Conservation (phyloP, 768 basidiomycete genomes). For the Kwoniella sp. region DNA sequence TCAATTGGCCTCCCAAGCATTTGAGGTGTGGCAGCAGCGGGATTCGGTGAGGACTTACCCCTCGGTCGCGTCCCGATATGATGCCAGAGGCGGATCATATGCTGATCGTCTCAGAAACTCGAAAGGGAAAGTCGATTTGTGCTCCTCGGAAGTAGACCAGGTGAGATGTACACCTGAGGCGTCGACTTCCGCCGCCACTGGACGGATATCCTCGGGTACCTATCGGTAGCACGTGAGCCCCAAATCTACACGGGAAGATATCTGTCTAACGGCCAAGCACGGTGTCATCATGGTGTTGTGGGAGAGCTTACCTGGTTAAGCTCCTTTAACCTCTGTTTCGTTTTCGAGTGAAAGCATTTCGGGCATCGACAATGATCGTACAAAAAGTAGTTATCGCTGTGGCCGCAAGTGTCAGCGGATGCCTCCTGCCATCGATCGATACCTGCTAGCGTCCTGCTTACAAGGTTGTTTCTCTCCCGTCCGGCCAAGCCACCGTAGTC, state of each 20-base stretch:
- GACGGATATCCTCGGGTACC: constrained; percentile 77
- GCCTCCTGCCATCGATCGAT: background rate
- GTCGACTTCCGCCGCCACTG: constrained; percentile 64
- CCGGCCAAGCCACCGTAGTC: constrained; percentile 74
- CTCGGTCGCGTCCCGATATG: constrained; percentile 9
- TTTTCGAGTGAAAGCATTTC: constrained; percentile 79
- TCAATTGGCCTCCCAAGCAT: no score
- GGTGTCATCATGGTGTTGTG: no score
- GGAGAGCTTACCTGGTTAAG: constrained; percentile 81
- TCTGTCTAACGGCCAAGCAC: no score
- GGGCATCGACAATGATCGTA: constrained; percentile 90
- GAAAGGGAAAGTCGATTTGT: constrained; percentile 86
- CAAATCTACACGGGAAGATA: no score
- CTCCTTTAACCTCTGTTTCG: constrained; percentile 85
- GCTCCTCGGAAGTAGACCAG: constrained; percentile 69
- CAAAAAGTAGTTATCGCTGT: constrained; percentile 86
- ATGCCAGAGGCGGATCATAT: constrained; percentile 69
- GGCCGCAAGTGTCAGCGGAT: background rate
- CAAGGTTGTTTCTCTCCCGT: constrained; percentile 74
- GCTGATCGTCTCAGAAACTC: constrained; percentile 75
- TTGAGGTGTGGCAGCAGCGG: no score
- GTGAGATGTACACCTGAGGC: constrained; percentile 70
- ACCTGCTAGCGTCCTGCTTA: constrained; percentile 56
- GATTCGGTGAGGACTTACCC: no score
- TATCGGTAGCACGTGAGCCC: constrained; percentile 50